These are phyloP conservation scores for Syncephalastrum monosporum DNA, from an alignment of 371 early-diverging fungal species.

Conservation along the genomic window DNA sequence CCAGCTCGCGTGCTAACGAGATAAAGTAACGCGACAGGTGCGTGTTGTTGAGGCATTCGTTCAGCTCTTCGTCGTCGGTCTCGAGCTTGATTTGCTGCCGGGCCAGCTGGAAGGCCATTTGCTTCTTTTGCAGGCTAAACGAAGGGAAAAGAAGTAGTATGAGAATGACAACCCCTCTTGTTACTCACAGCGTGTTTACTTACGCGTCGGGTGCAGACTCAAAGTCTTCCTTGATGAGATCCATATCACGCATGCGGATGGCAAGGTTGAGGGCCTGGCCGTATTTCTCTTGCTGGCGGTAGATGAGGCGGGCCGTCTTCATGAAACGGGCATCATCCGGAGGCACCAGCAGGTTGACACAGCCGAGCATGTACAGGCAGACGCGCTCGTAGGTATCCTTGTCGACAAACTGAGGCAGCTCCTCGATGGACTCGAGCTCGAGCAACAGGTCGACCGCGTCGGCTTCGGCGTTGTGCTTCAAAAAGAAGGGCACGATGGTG, in stretches of 20 bases:
- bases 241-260: slow-evolving; percentile 79
- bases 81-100: slow-evolving; percentile 86
- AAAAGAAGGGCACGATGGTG: slow-evolving; percentile 91
- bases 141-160: background rate
- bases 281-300: slow-evolving; percentile 75
- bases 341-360: slow-evolving; percentile 86
- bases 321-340: slow-evolving; percentile 88
- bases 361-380: slow-evolving; percentile 94
- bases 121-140: slow-evolving; percentile 76
- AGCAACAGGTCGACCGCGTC: slow-evolving; percentile 95
- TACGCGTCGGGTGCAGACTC: slow-evolving; percentile 80
- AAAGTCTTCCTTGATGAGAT: slow-evolving; percentile 88
- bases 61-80: slow-evolving; percentile 79
- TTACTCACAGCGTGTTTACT: slow-evolving; percentile 25
- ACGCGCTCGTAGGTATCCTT: slow-evolving; percentile 92
- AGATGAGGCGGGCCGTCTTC: slow-evolving; percentile 88
- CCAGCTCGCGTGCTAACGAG: slow-evolving; percentile 88
- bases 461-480: slow-evolving; percentile 96
- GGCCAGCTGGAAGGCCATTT: slow-evolving; percentile 93
- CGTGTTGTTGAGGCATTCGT: slow-evolving; percentile 86
- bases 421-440: slow-evolving; percentile 83
- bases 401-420: slow-evolving; percentile 80
- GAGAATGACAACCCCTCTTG: background rate
- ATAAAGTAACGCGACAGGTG: slow-evolving; percentile 84
- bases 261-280: slow-evolving; percentile 86